phyloP scores from a whole-genome alignment of 192 early-diverging fungal species.

The Geosiphon pyriformis region DNA sequence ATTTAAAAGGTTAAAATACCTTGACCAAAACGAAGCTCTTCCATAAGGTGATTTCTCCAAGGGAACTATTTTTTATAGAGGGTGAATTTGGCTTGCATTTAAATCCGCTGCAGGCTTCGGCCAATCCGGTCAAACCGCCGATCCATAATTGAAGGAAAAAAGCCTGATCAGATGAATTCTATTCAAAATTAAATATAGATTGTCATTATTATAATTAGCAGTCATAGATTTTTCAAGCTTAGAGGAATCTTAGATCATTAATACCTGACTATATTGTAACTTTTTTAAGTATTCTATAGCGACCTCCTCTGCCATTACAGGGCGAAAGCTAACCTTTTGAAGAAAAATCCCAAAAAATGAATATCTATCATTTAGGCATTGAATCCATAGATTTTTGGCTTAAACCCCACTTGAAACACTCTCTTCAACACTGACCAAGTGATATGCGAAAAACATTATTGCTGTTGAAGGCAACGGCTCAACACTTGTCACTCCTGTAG shows the following conservation, averaged over 20 bases:
- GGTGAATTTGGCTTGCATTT: not conserved
- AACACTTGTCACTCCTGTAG: too few relatives aligned
- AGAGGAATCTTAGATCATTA: not conserved
- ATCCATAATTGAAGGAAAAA: conserved; percentile 43
- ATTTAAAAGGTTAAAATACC: not conserved
- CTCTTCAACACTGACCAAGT: not conserved
- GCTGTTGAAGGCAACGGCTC: conserved; percentile 10
- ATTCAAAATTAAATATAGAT: too few relatives aligned
- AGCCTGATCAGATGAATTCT: conserved; percentile 37
- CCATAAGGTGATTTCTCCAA: conserved; percentile 12
- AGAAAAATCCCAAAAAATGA: not conserved
- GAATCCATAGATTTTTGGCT: not conserved
- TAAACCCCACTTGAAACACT: not conserved
- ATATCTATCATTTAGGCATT: not conserved
- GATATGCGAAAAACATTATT: conserved; percentile 17
- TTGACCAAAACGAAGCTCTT: conserved; percentile 25
- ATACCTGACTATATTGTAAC: conserved; percentile 14
- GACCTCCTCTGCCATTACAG: conserved; percentile 12
- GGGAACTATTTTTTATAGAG: not conserved
- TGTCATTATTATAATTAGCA: not conserved
- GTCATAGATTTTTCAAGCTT: not conserved
- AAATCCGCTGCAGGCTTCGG: conserved; percentile 19
- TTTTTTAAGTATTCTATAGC: conserved; percentile 19
- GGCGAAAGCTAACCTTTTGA: conserved; percentile 12
- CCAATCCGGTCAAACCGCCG: conserved; percentile 35